Evolutionary conservation across 768 basidiomycete species (phyloP).

Genomic region (Macrolepiota fuliginosa): DNA sequence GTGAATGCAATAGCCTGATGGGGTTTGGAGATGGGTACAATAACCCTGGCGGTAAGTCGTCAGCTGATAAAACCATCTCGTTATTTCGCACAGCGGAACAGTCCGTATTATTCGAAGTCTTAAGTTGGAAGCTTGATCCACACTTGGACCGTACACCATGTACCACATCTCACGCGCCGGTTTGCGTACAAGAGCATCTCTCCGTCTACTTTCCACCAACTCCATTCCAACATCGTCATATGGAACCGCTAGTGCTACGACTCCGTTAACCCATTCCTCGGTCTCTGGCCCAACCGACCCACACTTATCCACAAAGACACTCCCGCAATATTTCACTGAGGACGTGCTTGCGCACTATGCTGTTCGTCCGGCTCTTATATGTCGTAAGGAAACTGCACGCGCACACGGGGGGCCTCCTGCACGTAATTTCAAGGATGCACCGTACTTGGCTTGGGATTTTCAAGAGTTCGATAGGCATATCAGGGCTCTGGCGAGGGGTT

Average conservation of each 20-base stretch:
- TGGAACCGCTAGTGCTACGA: background rate
- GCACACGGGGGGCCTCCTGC: constrained; percentile 61
- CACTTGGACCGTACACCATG: background rate
- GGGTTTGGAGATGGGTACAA: no score
- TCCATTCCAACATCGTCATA: background rate
- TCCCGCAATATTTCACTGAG: constrained; percentile 58
- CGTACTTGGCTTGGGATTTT: constrained; percentile 73
- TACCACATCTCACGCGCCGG: constrained; percentile 12
- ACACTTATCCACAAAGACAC: constrained; percentile 52
- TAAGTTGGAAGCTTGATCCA: background rate
- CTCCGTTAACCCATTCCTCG: constrained; percentile 40
- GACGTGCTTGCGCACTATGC: constrained; percentile 51
- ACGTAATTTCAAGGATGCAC: constrained; percentile 42
- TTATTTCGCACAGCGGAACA: no score
- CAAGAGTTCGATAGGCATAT: constrained; percentile 67
- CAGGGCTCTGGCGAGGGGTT: constrained; percentile 65
- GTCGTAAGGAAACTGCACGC: constrained; percentile 53
- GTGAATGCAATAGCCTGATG: no score
- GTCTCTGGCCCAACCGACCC: constrained; percentile 58
- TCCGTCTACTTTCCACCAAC: background rate
- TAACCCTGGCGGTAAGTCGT: no score
- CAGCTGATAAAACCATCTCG: no score
- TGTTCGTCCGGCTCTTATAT: constrained; percentile 61
- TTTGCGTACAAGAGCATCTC: constrained; percentile 1
- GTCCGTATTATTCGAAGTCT: no score